Evolutionary conservation across 148 eudicot genomes (phyloP).

Genomic region (Silene conica): DNA sequence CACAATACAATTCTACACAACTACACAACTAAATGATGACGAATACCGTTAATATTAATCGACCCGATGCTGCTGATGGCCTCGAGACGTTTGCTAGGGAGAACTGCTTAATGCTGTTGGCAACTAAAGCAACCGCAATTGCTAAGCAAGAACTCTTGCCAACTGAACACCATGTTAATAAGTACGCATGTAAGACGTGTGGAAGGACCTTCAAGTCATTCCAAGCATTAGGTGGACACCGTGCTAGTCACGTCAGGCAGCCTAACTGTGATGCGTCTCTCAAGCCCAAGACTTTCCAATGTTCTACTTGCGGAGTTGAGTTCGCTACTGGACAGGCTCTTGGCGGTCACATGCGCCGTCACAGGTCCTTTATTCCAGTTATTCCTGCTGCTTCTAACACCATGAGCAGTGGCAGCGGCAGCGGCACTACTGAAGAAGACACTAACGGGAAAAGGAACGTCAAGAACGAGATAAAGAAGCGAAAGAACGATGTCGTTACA

Average conservation of each 20-base stretch:
- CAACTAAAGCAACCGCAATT: slow-evolving; percentile 1
- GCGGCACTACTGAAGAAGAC: slow-evolving; percentile 2
- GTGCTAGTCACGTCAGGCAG: slow-evolving; percentile 54
- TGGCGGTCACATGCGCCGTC: slow-evolving; percentile 65
- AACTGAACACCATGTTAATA: neutral
- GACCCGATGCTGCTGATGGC: slow-evolving; percentile 7
- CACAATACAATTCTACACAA: too few relatives aligned
- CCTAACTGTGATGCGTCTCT: neutral
- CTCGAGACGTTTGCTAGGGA: slow-evolving; percentile 21
- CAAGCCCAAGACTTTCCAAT: slow-evolving; percentile 37
- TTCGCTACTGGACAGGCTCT: slow-evolving; percentile 52
- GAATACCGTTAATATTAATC: neutral
- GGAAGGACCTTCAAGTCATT: slow-evolving; percentile 42
- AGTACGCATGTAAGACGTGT: slow-evolving; percentile 50
- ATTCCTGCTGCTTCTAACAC: neutral
- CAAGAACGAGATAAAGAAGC: neutral
- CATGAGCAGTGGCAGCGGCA: neutral
- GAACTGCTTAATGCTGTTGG: slow-evolving; percentile 16
- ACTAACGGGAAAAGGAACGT: slow-evolving; percentile 2
- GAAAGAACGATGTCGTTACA: neutral
- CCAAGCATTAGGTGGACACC: slow-evolving; percentile 64
- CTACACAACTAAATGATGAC: too few relatives aligned
- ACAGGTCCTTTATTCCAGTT: slow-evolving; percentile 8
- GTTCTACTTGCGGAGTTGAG: slow-evolving; percentile 41
- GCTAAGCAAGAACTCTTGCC: too few relatives aligned